phyloP scores from a whole-genome alignment of 164 flowering plant species.

The Nymphaea colorata region DNA sequence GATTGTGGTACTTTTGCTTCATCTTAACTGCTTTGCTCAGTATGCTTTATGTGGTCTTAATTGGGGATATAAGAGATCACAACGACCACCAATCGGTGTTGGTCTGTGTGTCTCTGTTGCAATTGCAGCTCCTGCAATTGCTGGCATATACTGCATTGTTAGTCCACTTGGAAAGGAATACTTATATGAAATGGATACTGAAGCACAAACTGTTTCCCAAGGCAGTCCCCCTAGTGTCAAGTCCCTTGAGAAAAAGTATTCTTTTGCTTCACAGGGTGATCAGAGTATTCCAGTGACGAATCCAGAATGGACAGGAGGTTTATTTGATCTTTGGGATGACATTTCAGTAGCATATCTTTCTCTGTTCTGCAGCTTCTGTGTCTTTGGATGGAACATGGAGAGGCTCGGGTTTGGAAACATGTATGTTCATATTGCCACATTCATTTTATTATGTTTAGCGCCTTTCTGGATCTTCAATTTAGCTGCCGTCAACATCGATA shows the following conservation, averaged over 20 bases:
- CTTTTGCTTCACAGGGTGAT: conserved; percentile 51
- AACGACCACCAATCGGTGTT: conserved; percentile 83
- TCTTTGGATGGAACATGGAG: conserved; percentile 98
- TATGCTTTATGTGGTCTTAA: conserved; percentile 81
- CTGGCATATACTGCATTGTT: conserved; percentile 57
- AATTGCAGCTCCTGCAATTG: conserved; percentile 72
- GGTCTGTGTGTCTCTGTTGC: conserved; percentile 64
- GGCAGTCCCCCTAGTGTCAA: conserved; percentile 11
- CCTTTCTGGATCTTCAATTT: conserved; percentile 83
- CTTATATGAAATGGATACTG: conserved; percentile 39
- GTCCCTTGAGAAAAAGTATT: conserved; percentile 53
- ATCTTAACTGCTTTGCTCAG: conserved; percentile 79
- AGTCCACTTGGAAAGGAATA: conserved; percentile 89
- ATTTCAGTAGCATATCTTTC: conserved; percentile 71
- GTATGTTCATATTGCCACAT: conserved; percentile 92
- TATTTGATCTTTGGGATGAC: conserved; percentile 83
- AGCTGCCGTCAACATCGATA: conserved; percentile 69
- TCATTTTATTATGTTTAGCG: conserved; percentile 68
- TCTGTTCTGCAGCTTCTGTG: conserved; percentile 76
- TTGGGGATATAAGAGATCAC: conserved; percentile 64
- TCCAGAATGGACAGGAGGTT: conserved; percentile 84
- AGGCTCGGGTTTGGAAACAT: conserved; percentile 94
- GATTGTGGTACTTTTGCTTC: conserved; percentile 68
- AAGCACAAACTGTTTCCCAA: conserved; percentile 19
- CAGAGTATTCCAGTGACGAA: conserved; percentile 26